Conservation (phyloP, 2,329 filamentous ascomycete genomes). For the Karstenula rhodostoma region DNA sequence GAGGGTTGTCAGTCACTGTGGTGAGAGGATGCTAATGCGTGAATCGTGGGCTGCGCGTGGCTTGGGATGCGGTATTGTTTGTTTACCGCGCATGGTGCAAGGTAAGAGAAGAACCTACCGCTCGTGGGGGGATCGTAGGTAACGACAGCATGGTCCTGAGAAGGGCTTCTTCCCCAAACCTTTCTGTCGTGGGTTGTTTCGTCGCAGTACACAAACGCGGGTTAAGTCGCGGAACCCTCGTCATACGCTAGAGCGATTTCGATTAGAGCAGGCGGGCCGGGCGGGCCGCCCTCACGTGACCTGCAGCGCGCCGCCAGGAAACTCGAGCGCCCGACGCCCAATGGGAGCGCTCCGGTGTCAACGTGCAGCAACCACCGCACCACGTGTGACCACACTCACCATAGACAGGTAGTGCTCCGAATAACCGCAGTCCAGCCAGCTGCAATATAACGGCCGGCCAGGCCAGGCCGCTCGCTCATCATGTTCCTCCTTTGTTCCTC, state of each 20-base stretch:
- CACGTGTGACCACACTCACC: constrained; percentile 8
- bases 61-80: not conserved
- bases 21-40: not conserved
- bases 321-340: constrained; percentile 3
- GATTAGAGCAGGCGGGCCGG: no score
- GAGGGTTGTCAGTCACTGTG: not conserved
- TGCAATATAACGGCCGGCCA: constrained; percentile 1
- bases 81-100: not conserved
- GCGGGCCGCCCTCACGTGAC: not conserved
- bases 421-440: not conserved
- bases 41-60: not conserved
- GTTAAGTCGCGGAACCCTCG: not conserved
- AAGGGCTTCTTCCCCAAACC: not conserved
- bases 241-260: no score
- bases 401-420: not conserved
- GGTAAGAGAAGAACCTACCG: constrained; percentile 9
- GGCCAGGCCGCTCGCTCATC: no score
- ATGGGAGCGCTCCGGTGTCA: constrained; percentile 4
- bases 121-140: constrained; percentile 15
- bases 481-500: not conserved
- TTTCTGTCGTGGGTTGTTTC: not conserved
- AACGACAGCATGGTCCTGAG: constrained; percentile 12
- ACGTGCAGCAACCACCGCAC: constrained; percentile 7
- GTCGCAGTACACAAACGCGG: not conserved
- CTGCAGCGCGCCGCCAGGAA: not conserved